Evolutionary conservation across 371 early-diverging fungal genomes (phyloP).

Genomic region (Saksenaea oblongispora): DNA sequence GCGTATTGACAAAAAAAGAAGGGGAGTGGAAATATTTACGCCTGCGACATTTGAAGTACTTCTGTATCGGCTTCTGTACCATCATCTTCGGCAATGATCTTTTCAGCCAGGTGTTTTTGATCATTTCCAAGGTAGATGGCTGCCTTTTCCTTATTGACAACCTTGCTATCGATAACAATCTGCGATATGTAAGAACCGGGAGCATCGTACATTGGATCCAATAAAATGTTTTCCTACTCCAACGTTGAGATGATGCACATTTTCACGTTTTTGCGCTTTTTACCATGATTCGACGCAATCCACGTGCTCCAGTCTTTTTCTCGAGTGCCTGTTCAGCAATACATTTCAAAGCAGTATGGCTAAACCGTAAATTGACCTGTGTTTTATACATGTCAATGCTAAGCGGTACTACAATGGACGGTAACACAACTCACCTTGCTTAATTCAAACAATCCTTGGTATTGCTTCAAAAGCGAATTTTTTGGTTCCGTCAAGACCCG

Average conservation of each 20-base stretch:
- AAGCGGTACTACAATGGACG: no score
- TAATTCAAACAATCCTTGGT: constrained; percentile 72
- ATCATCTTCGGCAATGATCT: constrained; percentile 41
- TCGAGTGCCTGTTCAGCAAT: constrained; percentile 79
- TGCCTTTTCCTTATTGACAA: constrained; percentile 57
- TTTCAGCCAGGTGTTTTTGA: constrained; percentile 41
- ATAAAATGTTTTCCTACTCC: constrained; percentile 64
- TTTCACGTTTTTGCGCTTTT: neutral
- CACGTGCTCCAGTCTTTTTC: constrained; percentile 90
- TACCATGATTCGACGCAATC: constrained; percentile 84
- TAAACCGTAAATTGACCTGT: constrained; percentile 66
- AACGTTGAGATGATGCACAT: neutral
- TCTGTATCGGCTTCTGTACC: constrained; percentile 6
- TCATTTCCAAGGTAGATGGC: constrained; percentile 65
- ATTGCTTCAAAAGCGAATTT: constrained; percentile 84
- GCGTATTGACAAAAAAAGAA: neutral
- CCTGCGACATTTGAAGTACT: constrained; percentile 26
- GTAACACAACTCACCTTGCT: constrained; percentile 45
- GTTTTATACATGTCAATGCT: neutral
- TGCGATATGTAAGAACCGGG: constrained; percentile 73
- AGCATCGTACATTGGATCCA: constrained; percentile 84
- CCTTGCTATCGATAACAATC: constrained; percentile 71
- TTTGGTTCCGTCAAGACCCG: constrained; percentile 84
- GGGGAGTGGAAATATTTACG: constrained; percentile 8
- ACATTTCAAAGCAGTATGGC: constrained; percentile 64